Conservation (phyloP, 2,329 filamentous ascomycete genomes). For the Xylaria sp. region DNA sequence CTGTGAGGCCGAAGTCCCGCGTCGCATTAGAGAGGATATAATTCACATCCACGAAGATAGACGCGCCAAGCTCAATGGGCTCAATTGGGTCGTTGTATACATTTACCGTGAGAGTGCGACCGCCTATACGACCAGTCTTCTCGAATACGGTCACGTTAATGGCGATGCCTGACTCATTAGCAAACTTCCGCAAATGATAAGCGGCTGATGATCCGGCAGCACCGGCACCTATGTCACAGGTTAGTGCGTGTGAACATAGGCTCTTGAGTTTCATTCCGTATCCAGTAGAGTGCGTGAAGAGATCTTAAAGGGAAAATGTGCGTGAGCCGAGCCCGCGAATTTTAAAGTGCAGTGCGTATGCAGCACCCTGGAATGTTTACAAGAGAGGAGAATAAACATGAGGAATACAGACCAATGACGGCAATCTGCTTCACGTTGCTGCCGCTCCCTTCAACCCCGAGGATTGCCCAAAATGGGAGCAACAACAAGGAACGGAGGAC, state of each 20-base stretch:
- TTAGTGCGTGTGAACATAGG: not conserved
- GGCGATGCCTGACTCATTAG: conserved; percentile 65
- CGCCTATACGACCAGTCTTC: conserved; percentile 79
- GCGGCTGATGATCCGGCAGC: conserved; percentile 88
- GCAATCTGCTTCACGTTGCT: conserved; percentile 67
- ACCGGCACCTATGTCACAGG: conserved; percentile 75
- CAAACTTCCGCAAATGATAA: conserved; percentile 81
- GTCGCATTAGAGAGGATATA: conserved; percentile 81
- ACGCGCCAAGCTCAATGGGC: conserved; percentile 87
- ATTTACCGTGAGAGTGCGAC: conserved; percentile 85
- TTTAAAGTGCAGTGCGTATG: not conserved
- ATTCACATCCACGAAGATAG: conserved; percentile 90
- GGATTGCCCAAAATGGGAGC: conserved; percentile 49
- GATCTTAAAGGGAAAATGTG: not conserved
- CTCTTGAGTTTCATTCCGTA: not conserved
- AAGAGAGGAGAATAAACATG: not conserved
- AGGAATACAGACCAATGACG: conserved; percentile 60
- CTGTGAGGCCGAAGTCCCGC: conserved; percentile 73
- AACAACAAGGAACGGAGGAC: conserved; percentile 18
- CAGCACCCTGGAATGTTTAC: not conserved
- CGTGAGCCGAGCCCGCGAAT: not conserved
- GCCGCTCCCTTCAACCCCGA: conserved; percentile 53
- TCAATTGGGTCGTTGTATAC: conserved; percentile 73
- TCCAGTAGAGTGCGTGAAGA: not conserved
- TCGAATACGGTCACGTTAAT: conserved; percentile 92